Base-by-base conservation (phyloP, 2,329 filamentous ascomycete genomes). In the Verruconis gallopava region DNA sequence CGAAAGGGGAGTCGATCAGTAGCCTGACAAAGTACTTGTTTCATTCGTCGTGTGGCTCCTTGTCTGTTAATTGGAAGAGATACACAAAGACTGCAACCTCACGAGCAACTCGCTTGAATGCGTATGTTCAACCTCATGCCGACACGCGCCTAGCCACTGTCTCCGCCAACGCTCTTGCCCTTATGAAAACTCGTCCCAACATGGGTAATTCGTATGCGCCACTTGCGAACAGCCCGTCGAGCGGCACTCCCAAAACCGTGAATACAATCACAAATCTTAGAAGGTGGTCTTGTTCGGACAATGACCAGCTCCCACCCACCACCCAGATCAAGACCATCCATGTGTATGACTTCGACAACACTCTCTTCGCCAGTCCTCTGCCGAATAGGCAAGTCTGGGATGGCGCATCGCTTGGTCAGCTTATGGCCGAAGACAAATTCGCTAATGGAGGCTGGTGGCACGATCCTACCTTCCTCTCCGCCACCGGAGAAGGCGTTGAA, bases 371-470 rank as follows among this genome's bases (percentile, higher is more conserved):
- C 52, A 93, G 84, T 12, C 91, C 91, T 4, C 67, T 94, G 1
- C 91, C 91, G 1, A 96, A 95, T 55, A 76, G 79, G 3, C 80
- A 85, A 50, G 61, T 98, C 55, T 98, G 91, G 91, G 81, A 80
- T 50, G 74, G 75, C 1, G 68, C 71, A 21, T 89, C 85, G 0
- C 76, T 93, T 38, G 85, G 85, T 37, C 72, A 78, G 46, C 69
- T 98, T 9, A 77, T 82, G 46, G 78, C 71, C 37, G 79, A 82
- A 49, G 82, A 93, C 49, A 70, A 74, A 40, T 84, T 96, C 51
- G 66, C 77, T 47, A 82, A 81, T 50, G 89, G 88, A 49, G 86
- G 89, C 48, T 98, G 91, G 91, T 98, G 91, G 91, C 91, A 98
- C 61, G 88, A 96, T 55, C 74, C 77, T 34, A 77, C 76, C 48